These are phyloP conservation scores for Melanomma pulvis-pyrius DNA, from an alignment of 495 filamentous ascomycete genomes.

Conservation along the genomic window DNA sequence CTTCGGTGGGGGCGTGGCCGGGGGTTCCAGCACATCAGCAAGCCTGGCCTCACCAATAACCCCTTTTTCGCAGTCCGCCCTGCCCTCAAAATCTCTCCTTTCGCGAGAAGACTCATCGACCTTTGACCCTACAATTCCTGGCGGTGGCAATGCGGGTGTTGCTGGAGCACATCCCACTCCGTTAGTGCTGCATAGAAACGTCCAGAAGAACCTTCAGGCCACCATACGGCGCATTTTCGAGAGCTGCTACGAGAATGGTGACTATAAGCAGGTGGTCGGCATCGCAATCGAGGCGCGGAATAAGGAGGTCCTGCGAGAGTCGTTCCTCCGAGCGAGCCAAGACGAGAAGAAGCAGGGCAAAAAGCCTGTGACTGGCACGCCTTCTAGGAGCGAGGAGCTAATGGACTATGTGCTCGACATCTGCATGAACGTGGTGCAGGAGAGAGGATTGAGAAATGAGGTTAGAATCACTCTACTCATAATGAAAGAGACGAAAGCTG, in stretches of 20 bases:
- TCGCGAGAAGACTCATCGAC: slow-evolving; percentile 71
- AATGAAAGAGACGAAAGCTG: slow-evolving; percentile 16
- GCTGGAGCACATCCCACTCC: slow-evolving; percentile 58
- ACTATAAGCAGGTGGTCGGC: slow-evolving; percentile 96
- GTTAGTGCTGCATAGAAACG: slow-evolving; percentile 56
- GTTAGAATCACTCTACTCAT: slow-evolving; percentile 47
- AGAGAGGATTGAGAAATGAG: slow-evolving; percentile 81
- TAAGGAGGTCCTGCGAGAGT: slow-evolving; percentile 81
- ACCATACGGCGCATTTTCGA: slow-evolving; percentile 91
- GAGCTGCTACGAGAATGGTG: slow-evolving; percentile 79
- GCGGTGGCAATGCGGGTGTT: slow-evolving; percentile 56
- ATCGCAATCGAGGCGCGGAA: slow-evolving; percentile 96
- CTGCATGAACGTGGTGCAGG: slow-evolving; percentile 97
- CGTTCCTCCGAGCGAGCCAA: slow-evolving; percentile 79
- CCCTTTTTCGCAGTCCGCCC: slow-evolving; percentile 86
- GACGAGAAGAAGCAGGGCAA: slow-evolving; percentile 74
- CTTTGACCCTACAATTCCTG: slow-evolving; percentile 58
- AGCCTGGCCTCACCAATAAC: slow-evolving; percentile 83
- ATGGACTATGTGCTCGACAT: slow-evolving; percentile 97
- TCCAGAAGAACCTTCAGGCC: slow-evolving; percentile 72
- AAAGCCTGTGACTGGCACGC: slow-evolving; percentile 33
- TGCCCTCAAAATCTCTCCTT: slow-evolving; percentile 91
- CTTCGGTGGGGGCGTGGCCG: slow-evolving; percentile 64
- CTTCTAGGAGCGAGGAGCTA: slow-evolving; percentile 72
- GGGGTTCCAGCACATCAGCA: slow-evolving; percentile 66